Evolutionary conservation across 306 rosid species (phyloP), one percentile per base, ranked within the genome.

Genomic region (Pachyrhizus erosus): DNA sequence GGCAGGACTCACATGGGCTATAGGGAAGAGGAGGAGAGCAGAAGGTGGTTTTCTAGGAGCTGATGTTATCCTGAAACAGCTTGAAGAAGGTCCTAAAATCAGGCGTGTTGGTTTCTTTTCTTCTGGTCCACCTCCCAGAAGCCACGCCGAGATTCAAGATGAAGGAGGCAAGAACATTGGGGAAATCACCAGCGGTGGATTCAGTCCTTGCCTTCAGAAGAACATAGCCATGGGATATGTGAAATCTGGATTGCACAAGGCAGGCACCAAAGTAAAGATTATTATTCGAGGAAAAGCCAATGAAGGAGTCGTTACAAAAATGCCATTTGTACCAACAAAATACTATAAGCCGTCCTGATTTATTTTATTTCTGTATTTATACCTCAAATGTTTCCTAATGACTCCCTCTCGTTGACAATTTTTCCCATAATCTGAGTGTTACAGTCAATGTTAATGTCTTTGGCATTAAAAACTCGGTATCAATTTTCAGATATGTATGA

Each of bases 11-110:
- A 80, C 99, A 70, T 96, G 99, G 98, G 99, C 99, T 39, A 90
- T 96, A 78, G 98, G 97, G 55, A 96, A 96, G 87, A 89, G 99
- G 40, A 92, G 99, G 75, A 89, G 98, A 85, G 98, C 98, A 20
- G 98, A 93, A 86, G 99, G 99, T 48, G 99, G 99, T 57, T 96
- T 96, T 85, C 94, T 96, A 0, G 99, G 99, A 23, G 96, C 98
- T 55, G 89, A 90, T 43, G 90, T 93, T 27, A 96, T 96, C 52
- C 93, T 96, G 73, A 96, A 96, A 78, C 97, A 96, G 82, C 90
- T 96, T 9, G 87, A 34, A 70, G 91, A 87, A 0, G 99, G 99
- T 57, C 99, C 99, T 18, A 34, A 85, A 0, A 87, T 92, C 73
- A 89, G 99, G 88, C 98, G 99, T 71, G 99, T 69, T 2, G 99